These are phyloP conservation scores for Lichtheimia ramosa DNA, from an alignment of 371 early-diverging fungal genomes.

Conservation along the genomic window DNA sequence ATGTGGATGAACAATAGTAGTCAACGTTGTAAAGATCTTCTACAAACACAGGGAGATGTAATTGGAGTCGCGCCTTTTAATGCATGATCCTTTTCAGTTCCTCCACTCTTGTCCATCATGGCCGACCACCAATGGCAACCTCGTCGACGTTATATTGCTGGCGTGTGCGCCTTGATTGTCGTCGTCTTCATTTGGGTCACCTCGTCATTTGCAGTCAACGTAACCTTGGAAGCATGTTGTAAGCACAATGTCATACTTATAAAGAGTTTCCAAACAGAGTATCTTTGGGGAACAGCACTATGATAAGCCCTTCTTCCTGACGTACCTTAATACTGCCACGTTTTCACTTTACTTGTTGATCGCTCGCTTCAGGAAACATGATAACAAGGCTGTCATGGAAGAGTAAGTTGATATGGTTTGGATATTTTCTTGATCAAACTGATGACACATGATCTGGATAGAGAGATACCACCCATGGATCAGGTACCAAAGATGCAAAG, in stretches of 20 bases:
- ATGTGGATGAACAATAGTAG: too few species aligned
- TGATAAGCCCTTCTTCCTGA: conserved; percentile 78
- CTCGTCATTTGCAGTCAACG: conserved; percentile 81
- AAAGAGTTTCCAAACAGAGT: conserved; percentile 38
- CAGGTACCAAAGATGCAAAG: neutral
- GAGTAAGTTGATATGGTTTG: neutral
- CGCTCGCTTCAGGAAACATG: conserved; percentile 36
- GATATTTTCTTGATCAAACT: neutral
- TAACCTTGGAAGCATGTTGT: conserved; percentile 26
- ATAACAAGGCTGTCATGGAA: neutral
- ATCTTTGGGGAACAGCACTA: conserved; percentile 69
- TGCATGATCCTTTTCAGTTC: too few species aligned
- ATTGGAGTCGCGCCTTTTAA: too few species aligned
- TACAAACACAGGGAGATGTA: too few species aligned
- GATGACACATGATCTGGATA: neutral
- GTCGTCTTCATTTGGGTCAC: conserved; percentile 84
- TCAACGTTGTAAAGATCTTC: too few species aligned
- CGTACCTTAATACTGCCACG: conserved; percentile 77
- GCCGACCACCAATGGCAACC: conserved; percentile 9
- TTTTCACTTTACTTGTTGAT: conserved; percentile 64
- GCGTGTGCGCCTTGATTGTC: conserved; percentile 62
- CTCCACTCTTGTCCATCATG: too few species aligned
- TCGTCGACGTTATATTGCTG: conserved; percentile 47
- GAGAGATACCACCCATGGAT: neutral
- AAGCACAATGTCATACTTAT: neutral